Percentiles rank a stretch among this genome's conserved stretches.
Evolutionary conservation across 306 rosid genomes (phyloP).

Genomic region (Vigna trinervia): DNA sequence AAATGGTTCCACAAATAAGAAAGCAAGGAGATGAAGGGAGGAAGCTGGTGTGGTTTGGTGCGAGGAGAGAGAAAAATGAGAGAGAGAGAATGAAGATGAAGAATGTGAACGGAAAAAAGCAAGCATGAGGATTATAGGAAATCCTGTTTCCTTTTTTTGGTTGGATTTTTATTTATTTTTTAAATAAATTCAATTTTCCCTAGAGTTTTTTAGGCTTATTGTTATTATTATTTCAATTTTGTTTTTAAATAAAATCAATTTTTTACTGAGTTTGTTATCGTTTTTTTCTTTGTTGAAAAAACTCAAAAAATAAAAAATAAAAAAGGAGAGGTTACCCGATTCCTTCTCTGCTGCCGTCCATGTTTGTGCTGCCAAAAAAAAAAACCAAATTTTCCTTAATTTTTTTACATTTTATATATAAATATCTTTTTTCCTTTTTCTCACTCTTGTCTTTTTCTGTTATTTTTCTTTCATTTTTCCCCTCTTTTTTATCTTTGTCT

Average conservation of each 20-base stretch:
- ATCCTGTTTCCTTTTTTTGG: conserved; percentile 18
- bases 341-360: conserved; percentile 55
- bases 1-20: conserved; percentile 45
- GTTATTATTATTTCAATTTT: not conserved
- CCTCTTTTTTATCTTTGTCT: not conserved
- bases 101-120: conserved; percentile 28
- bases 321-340: conserved; percentile 22
- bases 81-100: conserved; percentile 21
- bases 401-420: not conserved
- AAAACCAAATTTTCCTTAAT: conserved; percentile 5
- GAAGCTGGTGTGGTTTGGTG: conserved; percentile 51
- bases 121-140: conserved; percentile 41
- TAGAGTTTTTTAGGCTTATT: not conserved
- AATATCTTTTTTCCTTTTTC: not conserved
- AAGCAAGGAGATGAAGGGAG: conserved; percentile 54
- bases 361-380: conserved; percentile 50
- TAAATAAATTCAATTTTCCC: not conserved
- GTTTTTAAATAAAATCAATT: not conserved
- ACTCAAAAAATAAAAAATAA: not conserved
- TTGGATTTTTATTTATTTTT: not conserved
- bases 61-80: conserved; percentile 46
- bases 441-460: not conserved
- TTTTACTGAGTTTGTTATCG: not conserved
- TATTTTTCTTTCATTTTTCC: not conserved
- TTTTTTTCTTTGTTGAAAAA: not conserved